Evolutionary conservation across 805 yeast species (phyloP).

Genomic region (Yueomyces sinensis): DNA sequence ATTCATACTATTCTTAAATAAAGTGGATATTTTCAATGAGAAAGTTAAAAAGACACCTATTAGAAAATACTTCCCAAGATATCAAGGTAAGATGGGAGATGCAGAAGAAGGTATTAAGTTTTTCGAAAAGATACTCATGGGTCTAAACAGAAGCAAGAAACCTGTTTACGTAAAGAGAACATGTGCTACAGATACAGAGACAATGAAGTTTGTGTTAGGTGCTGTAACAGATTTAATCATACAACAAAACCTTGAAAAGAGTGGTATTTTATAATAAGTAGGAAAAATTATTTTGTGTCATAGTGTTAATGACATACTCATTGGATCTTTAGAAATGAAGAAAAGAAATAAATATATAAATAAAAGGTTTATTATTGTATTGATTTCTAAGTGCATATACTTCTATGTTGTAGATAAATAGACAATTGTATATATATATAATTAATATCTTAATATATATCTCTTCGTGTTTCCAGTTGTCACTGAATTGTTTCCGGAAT

Average conservation of each 20-base stretch:
- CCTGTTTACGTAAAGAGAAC: conserved; percentile 89
- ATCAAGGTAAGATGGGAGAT: conserved; percentile 49
- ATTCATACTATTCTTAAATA: conserved; percentile 78
- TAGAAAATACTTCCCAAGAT: conserved; percentile 65
- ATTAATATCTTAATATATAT: too few relatives aligned
- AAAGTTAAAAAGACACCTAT: conserved; percentile 60
- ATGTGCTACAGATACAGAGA: conserved; percentile 85
- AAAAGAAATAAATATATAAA: too few relatives aligned
- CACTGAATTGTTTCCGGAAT: too few relatives aligned
- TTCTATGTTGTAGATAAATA: too few relatives aligned
- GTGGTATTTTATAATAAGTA: conserved; percentile 67
- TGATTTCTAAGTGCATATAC: too few relatives aligned
- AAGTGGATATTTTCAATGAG: conserved; percentile 65
- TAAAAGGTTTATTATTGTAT: too few relatives aligned
- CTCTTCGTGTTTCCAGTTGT: too few relatives aligned
- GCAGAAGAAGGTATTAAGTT: conserved; percentile 54
- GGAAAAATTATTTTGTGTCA: too few relatives aligned
- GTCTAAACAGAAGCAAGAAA: conserved; percentile 45
- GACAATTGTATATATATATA: too few relatives aligned
- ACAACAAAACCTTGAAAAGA: conserved; percentile 64
- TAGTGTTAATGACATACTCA: too few relatives aligned
- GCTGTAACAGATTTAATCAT: conserved; percentile 90
- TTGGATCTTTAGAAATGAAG: too few relatives aligned
- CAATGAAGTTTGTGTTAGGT: conserved; percentile 80
- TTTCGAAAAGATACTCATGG: conserved; percentile 55